phyloP scores from a whole-genome alignment of 495 filamentous ascomycete genomes.

The Aspergillus hancockii region DNA sequence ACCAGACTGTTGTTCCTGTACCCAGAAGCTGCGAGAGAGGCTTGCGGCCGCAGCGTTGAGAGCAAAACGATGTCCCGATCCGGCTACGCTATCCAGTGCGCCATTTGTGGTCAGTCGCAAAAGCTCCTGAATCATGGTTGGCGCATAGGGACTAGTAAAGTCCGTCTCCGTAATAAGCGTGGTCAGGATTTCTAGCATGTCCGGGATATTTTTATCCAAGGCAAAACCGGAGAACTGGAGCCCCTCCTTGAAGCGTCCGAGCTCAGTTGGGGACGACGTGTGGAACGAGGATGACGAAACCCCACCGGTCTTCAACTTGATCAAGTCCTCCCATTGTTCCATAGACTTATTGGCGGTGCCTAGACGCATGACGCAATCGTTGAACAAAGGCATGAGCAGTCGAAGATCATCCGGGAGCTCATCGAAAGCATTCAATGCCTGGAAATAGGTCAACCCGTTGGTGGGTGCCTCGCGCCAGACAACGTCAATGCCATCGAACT shows the following conservation, averaged over 20 bases:
- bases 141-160: conserved; percentile 78
- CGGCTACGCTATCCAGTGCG: conserved; percentile 87
- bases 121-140: conserved; percentile 79
- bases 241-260: conserved; percentile 73
- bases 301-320: conserved; percentile 96
- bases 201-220: conserved; percentile 82
- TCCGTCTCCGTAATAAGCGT: conserved; percentile 82
- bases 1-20: conserved; percentile 80
- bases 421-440: conserved; percentile 77
- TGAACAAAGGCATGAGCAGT: conserved; percentile 84
- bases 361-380: conserved; percentile 86
- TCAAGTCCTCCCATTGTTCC: conserved; percentile 92
- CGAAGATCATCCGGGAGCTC: conserved; percentile 84
- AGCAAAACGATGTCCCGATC: conserved; percentile 83
- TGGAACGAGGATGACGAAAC: conserved; percentile 77
- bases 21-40: conserved; percentile 66
- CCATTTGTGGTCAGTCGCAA: conserved; percentile 83
- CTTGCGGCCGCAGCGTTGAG: conserved; percentile 78
- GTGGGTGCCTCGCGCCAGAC: conserved; percentile 92
- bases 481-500: conserved; percentile 66
- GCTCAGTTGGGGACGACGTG: conserved; percentile 69
- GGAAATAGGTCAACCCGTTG: conserved; percentile 95
- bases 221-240: conserved; percentile 81
- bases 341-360: conserved; percentile 85
- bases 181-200: conserved; percentile 85